Percentiles rank a stretch among this genome's conserved stretches.
phyloP scores from a whole-genome alignment of 2,329 filamentous ascomycete species.

The Whalleya microplaca region DNA sequence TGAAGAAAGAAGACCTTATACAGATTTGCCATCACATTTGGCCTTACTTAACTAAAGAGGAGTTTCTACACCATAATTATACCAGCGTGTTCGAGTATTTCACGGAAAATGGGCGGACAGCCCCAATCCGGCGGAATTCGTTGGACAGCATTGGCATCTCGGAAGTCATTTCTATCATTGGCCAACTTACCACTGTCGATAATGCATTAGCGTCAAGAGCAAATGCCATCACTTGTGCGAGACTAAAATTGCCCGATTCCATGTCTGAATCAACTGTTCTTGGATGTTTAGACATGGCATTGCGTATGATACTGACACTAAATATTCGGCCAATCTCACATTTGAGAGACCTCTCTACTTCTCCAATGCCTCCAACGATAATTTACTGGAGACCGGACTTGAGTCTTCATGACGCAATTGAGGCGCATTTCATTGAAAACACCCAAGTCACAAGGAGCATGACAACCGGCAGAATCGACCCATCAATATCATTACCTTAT shows the following conservation, averaged over 20 bases:
- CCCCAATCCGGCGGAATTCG: too few species aligned
- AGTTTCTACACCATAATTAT: slow-evolving; percentile 8
- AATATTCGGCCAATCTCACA: neutral
- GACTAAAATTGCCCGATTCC: neutral
- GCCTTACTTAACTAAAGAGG: slow-evolving; percentile 12
- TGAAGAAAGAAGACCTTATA: slow-evolving; percentile 7
- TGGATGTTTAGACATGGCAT: neutral
- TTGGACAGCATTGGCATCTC: neutral
- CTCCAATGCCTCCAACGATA: neutral
- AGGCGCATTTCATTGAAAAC: slow-evolving; percentile 6
- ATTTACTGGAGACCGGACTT: slow-evolving; percentile 7
- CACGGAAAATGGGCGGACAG: neutral
- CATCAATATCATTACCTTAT: slow-evolving; percentile 3
- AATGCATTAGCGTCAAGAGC: slow-evolving; percentile 4
- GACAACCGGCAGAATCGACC: slow-evolving; percentile 10
- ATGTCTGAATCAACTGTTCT: neutral
- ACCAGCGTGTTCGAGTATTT: slow-evolving; percentile 5
- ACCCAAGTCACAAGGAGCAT: neutral
- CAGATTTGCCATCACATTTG: slow-evolving; percentile 11
- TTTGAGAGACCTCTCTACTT: neutral
- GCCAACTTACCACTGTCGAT: neutral
- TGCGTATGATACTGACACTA: neutral
- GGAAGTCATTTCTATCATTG: neutral
- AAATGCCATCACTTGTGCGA: neutral
- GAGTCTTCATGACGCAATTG: slow-evolving; percentile 3